Evolutionary conservation across 2,329 filamentous ascomycete species (phyloP).

Genomic region (Hymenoscyphus salicellus): DNA sequence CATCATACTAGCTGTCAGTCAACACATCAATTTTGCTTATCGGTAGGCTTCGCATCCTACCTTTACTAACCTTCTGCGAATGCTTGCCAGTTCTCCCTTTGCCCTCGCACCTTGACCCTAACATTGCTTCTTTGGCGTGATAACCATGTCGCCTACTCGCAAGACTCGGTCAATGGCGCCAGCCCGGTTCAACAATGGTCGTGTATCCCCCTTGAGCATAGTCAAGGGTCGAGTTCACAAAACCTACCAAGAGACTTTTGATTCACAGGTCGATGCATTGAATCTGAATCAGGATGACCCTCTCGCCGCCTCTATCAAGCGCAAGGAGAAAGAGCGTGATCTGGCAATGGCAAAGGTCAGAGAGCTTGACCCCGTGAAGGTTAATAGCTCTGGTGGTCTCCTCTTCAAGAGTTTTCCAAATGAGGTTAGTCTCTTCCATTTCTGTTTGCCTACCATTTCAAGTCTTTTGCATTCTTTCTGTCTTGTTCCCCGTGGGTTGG

Average conservation of each 20-base stretch:
- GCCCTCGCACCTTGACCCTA: not conserved
- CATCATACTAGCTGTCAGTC: not conserved
- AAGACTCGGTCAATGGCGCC: constrained; percentile 3
- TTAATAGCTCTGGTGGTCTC: not conserved
- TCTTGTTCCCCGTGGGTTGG: not conserved
- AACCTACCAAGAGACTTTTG: not conserved
- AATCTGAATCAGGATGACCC: not conserved
- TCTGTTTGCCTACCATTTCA: not conserved
- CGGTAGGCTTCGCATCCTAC: not conserved
- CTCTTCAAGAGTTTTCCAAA: constrained; percentile 5
- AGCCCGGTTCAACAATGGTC: not conserved
- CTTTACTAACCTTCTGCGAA: not conserved
- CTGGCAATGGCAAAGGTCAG: not conserved
- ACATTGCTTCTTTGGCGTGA: not conserved
- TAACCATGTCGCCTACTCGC: not conserved
- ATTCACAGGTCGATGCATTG: not conserved
- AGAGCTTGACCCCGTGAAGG: not conserved
- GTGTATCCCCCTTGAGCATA: not conserved
- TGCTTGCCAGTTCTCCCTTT: not conserved
- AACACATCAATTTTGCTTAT: not conserved
- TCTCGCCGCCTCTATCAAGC: not conserved
- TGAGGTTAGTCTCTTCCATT: not conserved
- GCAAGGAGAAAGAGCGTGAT: not conserved
- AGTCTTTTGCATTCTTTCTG: not conserved
- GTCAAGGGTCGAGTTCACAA: not conserved